These are phyloP conservation scores for Fusarium odoratissimum DNA, from an alignment of 2,329 filamentous ascomycete species.

Conservation along the genomic window DNA sequence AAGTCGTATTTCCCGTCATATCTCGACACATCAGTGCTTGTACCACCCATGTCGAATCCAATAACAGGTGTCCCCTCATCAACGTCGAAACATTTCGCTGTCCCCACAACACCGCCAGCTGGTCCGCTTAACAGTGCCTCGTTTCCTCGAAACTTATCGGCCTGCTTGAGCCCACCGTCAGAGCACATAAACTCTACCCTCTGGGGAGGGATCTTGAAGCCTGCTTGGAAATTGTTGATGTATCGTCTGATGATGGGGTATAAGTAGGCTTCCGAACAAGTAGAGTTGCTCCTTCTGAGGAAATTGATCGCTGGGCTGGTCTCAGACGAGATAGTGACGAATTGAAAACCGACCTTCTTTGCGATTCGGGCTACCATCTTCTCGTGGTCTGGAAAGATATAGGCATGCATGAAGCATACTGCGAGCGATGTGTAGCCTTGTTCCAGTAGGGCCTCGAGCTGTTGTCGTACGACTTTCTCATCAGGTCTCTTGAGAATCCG, in stretches of 20 bases:
- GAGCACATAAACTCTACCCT: constrained; percentile 76
- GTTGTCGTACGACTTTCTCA: constrained; percentile 59
- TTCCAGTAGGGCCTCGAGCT: constrained; percentile 69
- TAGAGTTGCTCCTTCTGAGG: constrained; percentile 73
- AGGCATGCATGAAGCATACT: constrained; percentile 88
- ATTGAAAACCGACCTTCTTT: constrained; percentile 77
- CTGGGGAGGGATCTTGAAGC: constrained; percentile 69
- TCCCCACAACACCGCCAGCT: constrained; percentile 78
- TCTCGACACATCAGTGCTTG: constrained; percentile 76
- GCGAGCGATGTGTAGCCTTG: constrained; percentile 81
- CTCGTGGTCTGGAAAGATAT: constrained; percentile 88
- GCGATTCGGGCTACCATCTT: constrained; percentile 78
- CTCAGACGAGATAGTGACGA: constrained; percentile 74
- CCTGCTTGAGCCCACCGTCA: constrained; percentile 57
- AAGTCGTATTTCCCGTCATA: constrained; percentile 78
- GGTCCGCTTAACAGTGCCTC: constrained; percentile 75
- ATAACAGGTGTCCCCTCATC: constrained; percentile 70
- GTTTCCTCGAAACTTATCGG: constrained; percentile 71
- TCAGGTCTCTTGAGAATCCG: constrained; percentile 69
- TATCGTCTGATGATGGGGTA: constrained; percentile 78
- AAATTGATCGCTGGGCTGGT: constrained; percentile 80
- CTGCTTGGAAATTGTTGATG: constrained; percentile 72
- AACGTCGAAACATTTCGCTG: constrained; percentile 74
- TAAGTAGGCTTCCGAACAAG: constrained; percentile 77
- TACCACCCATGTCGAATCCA: constrained; percentile 64